Percentiles rank a stretch among this genome's conserved stretches.
Evolutionary conservation across 2,329 filamentous ascomycete genomes (phyloP).

Genomic region (Colletotrichum kahawae): DNA sequence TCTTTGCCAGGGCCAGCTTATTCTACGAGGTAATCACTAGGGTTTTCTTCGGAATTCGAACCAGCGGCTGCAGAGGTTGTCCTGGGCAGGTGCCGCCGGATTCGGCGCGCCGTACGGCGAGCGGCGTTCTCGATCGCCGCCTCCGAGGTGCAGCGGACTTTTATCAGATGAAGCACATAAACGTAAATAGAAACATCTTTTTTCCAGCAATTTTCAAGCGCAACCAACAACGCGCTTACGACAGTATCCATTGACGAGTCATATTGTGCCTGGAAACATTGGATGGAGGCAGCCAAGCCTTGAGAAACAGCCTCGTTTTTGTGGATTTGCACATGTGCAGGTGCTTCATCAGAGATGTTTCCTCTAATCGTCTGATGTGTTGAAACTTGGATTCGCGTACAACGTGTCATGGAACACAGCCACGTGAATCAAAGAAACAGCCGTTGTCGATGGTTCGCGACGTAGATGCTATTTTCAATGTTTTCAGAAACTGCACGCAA

Average conservation of each 20-base stretch:
- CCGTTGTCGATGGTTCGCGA: accelerated
- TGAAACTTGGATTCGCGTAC: not conserved
- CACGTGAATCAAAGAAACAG: not conserved
- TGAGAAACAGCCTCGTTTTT: not conserved
- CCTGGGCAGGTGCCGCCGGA: not conserved
- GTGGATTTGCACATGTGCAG: not conserved
- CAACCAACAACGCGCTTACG: not conserved
- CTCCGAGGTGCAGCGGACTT: not conserved
- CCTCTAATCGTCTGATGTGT: not conserved
- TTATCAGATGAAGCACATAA: not conserved
- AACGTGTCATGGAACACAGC: not conserved
- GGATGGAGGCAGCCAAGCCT: not conserved
- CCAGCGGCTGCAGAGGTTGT: not conserved
- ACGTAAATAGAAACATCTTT: not conserved
- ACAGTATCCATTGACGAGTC: not conserved
- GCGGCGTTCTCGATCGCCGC: not conserved
- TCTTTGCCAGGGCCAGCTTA: not conserved
- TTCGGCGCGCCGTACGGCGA: not conserved
- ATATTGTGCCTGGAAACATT: not conserved
- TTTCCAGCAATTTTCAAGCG: not conserved
- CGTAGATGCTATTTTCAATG: not conserved
- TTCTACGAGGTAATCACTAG: not conserved
- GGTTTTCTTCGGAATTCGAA: not conserved
- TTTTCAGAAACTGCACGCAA: accelerated
- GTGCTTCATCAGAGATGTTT: not conserved